Percentiles rank a stretch among this genome's conserved stretches.
These are phyloP conservation scores for Solanum gracilifrons DNA, from an alignment of 257 asterid species.

Conservation along the genomic window DNA sequence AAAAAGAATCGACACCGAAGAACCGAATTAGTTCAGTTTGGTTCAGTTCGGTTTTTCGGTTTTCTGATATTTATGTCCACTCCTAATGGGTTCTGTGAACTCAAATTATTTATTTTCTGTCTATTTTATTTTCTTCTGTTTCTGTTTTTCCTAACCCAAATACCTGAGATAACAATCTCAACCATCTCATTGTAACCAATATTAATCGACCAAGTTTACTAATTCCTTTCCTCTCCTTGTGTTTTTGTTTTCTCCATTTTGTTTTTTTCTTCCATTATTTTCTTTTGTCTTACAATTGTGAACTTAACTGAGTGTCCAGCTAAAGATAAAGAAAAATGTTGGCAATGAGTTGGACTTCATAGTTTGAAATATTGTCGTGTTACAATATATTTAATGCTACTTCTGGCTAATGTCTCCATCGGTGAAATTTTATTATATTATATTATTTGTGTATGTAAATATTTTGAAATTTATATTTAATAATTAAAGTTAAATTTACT, in stretches of 20 bases:
- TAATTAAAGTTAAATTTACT: background rate
- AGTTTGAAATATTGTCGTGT: background rate
- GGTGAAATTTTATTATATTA: too few species aligned
- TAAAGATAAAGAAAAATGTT: background rate
- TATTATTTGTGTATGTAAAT: background rate
- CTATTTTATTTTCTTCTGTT: too few species aligned
- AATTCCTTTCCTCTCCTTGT: background rate
- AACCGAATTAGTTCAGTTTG: too few species aligned
- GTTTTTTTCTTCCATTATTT: background rate
- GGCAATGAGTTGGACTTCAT: background rate
- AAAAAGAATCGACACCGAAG: too few species aligned
- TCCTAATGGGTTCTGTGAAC: too few species aligned
- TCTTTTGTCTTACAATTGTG: background rate
- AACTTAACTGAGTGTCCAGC: background rate
- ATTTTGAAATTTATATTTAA: background rate
- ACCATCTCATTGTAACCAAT: accelerated
- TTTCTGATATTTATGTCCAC: too few species aligned
- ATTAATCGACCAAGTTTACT: too few species aligned
- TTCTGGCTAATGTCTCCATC: background rate
- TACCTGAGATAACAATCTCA: too few species aligned
- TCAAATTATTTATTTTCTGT: too few species aligned
- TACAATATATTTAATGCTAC: background rate
- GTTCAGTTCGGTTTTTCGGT: too few species aligned
- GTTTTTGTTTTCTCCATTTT: background rate
- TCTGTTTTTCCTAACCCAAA: too few species aligned